phyloP scores from a whole-genome alignment of 2,329 filamentous ascomycete genomes.

The Pseudogymnoascus sp. region DNA sequence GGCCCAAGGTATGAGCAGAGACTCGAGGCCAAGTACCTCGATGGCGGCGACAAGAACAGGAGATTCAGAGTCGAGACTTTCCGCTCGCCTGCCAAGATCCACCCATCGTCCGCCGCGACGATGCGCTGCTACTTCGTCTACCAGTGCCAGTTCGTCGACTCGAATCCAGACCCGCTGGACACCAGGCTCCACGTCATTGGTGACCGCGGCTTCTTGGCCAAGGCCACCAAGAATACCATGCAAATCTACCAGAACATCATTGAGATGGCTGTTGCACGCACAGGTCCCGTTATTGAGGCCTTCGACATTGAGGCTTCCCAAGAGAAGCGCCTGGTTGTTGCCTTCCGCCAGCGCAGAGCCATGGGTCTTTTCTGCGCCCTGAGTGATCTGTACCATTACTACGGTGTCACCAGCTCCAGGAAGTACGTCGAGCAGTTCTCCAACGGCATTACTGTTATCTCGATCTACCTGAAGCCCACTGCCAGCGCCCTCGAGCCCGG shows the following conservation, averaged over 20 bases:
- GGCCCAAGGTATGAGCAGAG: slow-evolving; percentile 92
- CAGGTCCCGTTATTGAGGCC: slow-evolving; percentile 93
- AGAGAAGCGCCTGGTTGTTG: slow-evolving; percentile 91
- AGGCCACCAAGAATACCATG: slow-evolving; percentile 93
- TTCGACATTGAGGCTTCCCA: slow-evolving; percentile 88
- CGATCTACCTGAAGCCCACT: slow-evolving; percentile 75
- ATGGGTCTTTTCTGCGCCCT: slow-evolving; percentile 90
- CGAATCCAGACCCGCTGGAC: slow-evolving; percentile 68
- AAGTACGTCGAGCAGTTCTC: slow-evolving; percentile 99
- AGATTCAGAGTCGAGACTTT: slow-evolving; percentile 96
- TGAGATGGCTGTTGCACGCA: slow-evolving; percentile 72
- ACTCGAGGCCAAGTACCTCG: slow-evolving; percentile 92
- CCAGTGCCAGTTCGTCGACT: slow-evolving; percentile 82
- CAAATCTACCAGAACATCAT: slow-evolving; percentile 94
- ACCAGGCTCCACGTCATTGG: slow-evolving; percentile 87
- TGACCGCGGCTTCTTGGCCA: slow-evolving; percentile 89
- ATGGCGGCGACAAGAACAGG: slow-evolving; percentile 61
- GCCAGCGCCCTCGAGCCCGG: slow-evolving; percentile 52
- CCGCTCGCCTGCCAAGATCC: slow-evolving; percentile 78
- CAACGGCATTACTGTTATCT: slow-evolving; percentile 96
- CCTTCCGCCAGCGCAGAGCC: slow-evolving; percentile 88
- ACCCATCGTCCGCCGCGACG: slow-evolving; percentile 65
- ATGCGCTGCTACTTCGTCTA: slow-evolving; percentile 98
- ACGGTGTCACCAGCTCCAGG: slow-evolving; percentile 88
- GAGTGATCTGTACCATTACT: slow-evolving; percentile 97